Percentiles rank a stretch among this genome's conserved stretches.
Evolutionary conservation across 2,329 filamentous ascomycete genomes (phyloP).

Genomic region (Metarhizium anisopliae): DNA sequence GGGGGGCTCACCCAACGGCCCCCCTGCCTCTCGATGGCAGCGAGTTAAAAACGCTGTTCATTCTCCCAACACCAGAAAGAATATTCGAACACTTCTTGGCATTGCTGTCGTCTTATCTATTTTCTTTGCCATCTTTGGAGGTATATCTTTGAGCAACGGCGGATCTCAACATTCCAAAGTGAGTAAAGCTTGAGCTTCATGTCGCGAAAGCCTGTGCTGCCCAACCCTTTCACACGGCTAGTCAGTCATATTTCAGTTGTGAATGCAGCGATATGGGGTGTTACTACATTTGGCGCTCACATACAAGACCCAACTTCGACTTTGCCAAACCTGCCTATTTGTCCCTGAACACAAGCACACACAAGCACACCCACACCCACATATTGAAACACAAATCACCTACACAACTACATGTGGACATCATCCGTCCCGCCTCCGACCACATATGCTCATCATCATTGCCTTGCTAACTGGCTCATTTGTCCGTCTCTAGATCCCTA

Average conservation of each 20-base stretch:
- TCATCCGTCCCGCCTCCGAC: neutral
- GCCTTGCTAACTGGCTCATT: neutral
- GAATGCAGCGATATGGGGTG: no score
- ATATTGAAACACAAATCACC: no score
- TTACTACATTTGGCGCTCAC: no score
- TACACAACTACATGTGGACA: neutral
- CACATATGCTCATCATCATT: neutral
- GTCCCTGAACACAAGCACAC: no score
- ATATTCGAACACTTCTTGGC: slow-evolving; percentile 21
- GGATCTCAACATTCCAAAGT: slow-evolving; percentile 19
- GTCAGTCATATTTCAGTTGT: neutral
- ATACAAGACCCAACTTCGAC: no score
- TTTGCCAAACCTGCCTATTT: no score
- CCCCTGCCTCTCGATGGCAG: slow-evolving; percentile 17
- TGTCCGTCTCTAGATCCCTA: slow-evolving; percentile 8
- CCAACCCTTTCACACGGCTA: no score
- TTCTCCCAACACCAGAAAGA: slow-evolving; percentile 15
- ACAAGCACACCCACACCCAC: no score
- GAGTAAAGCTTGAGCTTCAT: slow-evolving; percentile 4
- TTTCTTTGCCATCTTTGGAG: slow-evolving; percentile 13
- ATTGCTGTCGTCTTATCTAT: slow-evolving; percentile 24
- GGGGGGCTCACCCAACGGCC: slow-evolving; percentile 21
- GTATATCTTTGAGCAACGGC: slow-evolving; percentile 13
- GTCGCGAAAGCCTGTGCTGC: neutral
- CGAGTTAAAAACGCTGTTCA: slow-evolving; percentile 16